Conservation (phyloP, 2,329 filamentous ascomycete genomes). For the Periglandula ipomoeae region DNA sequence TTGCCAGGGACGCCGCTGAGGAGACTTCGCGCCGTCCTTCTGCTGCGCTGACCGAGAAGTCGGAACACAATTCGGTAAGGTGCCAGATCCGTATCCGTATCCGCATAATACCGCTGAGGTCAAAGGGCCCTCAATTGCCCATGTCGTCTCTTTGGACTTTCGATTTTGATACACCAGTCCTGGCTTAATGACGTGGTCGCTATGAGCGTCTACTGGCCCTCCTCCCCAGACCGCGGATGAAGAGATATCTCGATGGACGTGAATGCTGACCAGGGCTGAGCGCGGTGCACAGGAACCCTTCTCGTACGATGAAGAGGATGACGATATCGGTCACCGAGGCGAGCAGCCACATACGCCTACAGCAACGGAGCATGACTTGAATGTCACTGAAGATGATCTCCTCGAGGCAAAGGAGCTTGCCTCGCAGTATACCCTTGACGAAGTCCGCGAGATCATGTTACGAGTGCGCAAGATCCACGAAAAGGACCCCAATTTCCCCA, state of each 20-base stretch:
- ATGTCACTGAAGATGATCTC: constrained; percentile 37
- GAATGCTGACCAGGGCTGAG: constrained; percentile 1
- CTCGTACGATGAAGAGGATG: constrained; percentile 31
- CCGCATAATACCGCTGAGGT: neutral
- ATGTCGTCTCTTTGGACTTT: neutral
- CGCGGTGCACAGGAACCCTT: constrained; percentile 22
- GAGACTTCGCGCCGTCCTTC: constrained; percentile 12
- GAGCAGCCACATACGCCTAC: constrained; percentile 16
- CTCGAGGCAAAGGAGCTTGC: constrained; percentile 36
- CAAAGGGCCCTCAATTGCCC: neutral
- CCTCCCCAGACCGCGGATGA: no score
- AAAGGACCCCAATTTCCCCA: constrained; percentile 34
- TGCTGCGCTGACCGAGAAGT: constrained; percentile 9
- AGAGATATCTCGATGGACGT: neutral
- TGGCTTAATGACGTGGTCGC: no score
- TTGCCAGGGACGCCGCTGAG: constrained; percentile 13
- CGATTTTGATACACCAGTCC: neutral
- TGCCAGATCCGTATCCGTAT: neutral
- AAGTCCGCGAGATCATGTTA: constrained; percentile 33
- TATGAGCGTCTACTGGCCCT: no score
- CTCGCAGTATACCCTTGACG: constrained; percentile 31
- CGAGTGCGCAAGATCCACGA: constrained; percentile 31
- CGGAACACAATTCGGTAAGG: constrained; percentile 9
- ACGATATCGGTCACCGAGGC: constrained; percentile 20
- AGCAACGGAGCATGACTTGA: constrained; percentile 28